Percentiles rank a stretch among this genome's conserved stretches.
Evolutionary conservation across 192 early-diverging fungal species (phyloP).

Genomic region (Coemansia sp.): DNA sequence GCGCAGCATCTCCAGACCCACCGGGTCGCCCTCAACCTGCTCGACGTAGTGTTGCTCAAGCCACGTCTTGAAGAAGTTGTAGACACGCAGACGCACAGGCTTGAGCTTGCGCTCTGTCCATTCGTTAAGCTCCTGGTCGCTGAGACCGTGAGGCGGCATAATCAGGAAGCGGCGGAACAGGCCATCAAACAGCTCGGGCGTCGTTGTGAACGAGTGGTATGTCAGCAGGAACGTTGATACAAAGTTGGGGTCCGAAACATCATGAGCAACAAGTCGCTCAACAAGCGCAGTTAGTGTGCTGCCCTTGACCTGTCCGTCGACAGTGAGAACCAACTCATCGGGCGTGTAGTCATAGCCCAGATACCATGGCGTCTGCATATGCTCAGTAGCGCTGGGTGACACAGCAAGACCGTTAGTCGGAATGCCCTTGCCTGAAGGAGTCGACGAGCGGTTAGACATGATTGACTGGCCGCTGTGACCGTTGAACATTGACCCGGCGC

Average conservation of each 20-base stretch:
- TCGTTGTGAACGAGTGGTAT: slow-evolving; percentile 88
- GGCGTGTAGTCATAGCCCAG: slow-evolving; percentile 72
- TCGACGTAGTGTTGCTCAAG: slow-evolving; percentile 87
- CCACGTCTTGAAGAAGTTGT: slow-evolving; percentile 95
- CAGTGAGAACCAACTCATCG: slow-evolving; percentile 77
- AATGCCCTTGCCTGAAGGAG: slow-evolving; percentile 25
- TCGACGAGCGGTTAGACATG: slow-evolving; percentile 32
- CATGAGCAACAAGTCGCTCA: slow-evolving; percentile 88
- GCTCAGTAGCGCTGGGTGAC: slow-evolving; percentile 6
- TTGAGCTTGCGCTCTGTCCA: slow-evolving; percentile 88
- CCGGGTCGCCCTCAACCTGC: slow-evolving; percentile 67
- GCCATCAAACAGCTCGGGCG: slow-evolving; percentile 70
- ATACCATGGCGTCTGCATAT: slow-evolving; percentile 67
- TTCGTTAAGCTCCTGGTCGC: slow-evolving; percentile 59
- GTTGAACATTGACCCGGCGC: slow-evolving; percentile 8
- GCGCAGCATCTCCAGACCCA: slow-evolving; percentile 65
- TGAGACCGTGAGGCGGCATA: slow-evolving; percentile 65
- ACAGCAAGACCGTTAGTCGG: slow-evolving; percentile 1
- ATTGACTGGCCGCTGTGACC: slow-evolving; percentile 24
- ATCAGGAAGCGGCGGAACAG: slow-evolving; percentile 79
- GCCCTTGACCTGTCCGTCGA: slow-evolving; percentile 86
- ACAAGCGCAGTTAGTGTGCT: slow-evolving; percentile 83
- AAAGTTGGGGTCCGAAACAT: slow-evolving; percentile 78
- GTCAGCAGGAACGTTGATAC: slow-evolving; percentile 88
- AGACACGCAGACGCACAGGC: slow-evolving; percentile 90